Percentiles rank a stretch among this genome's conserved stretches.
Evolutionary conservation across 345 rosid genomes (phyloP).

Genomic region (Odontarrhena argentea): DNA sequence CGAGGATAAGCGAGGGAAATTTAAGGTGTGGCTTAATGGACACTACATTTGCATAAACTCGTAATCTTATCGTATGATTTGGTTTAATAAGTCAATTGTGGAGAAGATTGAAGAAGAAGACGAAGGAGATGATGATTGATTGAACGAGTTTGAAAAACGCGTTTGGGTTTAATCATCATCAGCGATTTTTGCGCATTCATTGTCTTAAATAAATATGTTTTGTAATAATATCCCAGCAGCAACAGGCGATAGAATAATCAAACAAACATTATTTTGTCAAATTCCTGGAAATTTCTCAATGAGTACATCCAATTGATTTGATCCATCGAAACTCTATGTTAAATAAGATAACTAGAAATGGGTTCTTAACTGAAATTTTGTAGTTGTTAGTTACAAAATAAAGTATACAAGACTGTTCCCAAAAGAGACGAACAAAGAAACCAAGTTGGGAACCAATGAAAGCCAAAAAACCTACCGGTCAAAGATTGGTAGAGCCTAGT

Average conservation of each 20-base stretch:
- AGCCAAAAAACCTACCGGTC: slow-evolving; percentile 24
- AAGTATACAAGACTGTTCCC: slow-evolving; percentile 20
- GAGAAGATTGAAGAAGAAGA: slow-evolving; percentile 30
- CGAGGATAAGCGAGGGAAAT: slow-evolving; percentile 31
- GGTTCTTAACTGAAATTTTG: slow-evolving; percentile 27
- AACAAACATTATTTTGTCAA: neutral
- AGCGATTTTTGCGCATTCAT: slow-evolving; percentile 31
- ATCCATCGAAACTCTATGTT: neutral
- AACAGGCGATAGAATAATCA: slow-evolving; percentile 11
- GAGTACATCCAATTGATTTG: neutral
- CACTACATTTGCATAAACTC: slow-evolving; percentile 29
- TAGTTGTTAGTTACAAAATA: slow-evolving; percentile 29
- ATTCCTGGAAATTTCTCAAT: neutral
- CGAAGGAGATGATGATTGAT: slow-evolving; percentile 24
- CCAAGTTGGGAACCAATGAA: slow-evolving; percentile 35
- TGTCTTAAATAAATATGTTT: slow-evolving; percentile 20
- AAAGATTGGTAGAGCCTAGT: neutral
- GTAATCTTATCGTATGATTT: slow-evolving; percentile 1
- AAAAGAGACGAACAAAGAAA: neutral
- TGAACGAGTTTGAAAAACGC: slow-evolving; percentile 33
- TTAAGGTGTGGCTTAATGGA: neutral
- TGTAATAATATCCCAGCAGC: slow-evolving; percentile 19
- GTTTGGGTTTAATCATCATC: slow-evolving; percentile 31
- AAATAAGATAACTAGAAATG: neutral
- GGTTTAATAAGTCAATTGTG: slow-evolving; percentile 20